Base-by-base conservation (phyloP, 2,329 filamentous ascomycete genomes). In the Tolypocladium tropicale region DNA sequence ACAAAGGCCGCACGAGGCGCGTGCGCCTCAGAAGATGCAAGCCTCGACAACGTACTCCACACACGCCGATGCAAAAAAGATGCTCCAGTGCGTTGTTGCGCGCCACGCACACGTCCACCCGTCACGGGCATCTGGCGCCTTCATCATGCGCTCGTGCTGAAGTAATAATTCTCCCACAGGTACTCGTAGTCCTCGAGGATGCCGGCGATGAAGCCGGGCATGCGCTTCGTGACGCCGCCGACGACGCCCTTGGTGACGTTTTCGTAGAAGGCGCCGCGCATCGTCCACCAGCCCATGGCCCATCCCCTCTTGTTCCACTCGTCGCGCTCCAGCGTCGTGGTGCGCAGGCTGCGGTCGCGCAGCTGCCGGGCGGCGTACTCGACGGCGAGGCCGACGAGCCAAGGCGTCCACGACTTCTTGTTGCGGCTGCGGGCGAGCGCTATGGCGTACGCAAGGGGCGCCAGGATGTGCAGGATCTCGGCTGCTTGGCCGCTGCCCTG, bases 151-250 rank as follows among this genome's bases (percentile, higher is more conserved):
- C 78, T 81, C 37, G 81, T 83, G 69, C 80, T 83, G 72, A 97
- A 99, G 73, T 97, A 95, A 72, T 96, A 97, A 65, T 95, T 92
- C 73, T 96, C 91, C 94, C 94, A 99, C 34, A 99, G 78, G 70
- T 95, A 97, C 72, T 96, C 90, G 69, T 99, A 99, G 70, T 99
- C 94, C 68, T 96, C 91, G 60, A 97, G 73, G 50, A 99, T 87
- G 56, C 89, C 90, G 10, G 86, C 88, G 28, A 96, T 78, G 68
- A 99, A 82, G 61, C 88, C 85, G 51, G 95, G 82, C 71, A 96
- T 78, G 54, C 88, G 85, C 66, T 86, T 87, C 62, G 84, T 85
- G 61, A 96, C 80, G 65, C 85, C 87, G 33, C 77, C 77, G 9
- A 93, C 85, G 16, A 93, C 72, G 5, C 83, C 82, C 72, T 89